phyloP scores from a whole-genome alignment of 73 alveolate species.

The Effrenium voratum region DNA sequence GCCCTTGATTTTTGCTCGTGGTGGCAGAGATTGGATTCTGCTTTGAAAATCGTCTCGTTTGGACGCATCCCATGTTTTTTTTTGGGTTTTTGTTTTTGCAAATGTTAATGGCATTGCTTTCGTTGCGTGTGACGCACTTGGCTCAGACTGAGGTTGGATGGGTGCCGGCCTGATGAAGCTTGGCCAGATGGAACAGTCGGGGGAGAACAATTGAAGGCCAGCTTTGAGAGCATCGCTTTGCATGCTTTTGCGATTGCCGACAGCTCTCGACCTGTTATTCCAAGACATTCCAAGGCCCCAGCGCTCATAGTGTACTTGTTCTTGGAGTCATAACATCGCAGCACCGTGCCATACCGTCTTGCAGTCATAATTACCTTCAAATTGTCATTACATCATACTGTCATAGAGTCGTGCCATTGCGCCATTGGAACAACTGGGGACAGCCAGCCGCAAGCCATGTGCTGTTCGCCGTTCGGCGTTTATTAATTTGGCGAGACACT shows the following conservation, averaged over 20 bases:
- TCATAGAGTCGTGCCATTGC: too few species aligned
- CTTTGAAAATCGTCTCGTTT: background rate
- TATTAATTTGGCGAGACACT: background rate
- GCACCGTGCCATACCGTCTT: background rate
- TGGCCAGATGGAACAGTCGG: background rate
- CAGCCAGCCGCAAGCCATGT: background rate
- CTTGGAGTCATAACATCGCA: background rate
- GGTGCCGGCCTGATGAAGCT: slow-evolving; percentile 77
- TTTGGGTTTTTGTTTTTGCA: background rate
- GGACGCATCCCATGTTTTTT: background rate
- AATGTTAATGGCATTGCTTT: background rate
- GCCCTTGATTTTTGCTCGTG: background rate
- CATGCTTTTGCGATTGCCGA: background rate
- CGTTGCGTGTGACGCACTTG: background rate
- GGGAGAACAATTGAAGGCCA: background rate
- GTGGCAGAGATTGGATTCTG: too few species aligned
- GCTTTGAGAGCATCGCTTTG: background rate
- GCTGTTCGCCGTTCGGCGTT: background rate
- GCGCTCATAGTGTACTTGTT: background rate
- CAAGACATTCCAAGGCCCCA: background rate
- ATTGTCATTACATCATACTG: too few species aligned
- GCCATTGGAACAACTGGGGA: too few species aligned
- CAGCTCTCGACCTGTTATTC: background rate
- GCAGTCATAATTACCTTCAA: too few species aligned
- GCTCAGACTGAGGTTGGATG: slow-evolving; percentile 36